Evolutionary conservation across 2,329 filamentous ascomycete species (phyloP), one percentile per base, ranked within the genome.

Genomic region (Cercospora citrullina): DNA sequence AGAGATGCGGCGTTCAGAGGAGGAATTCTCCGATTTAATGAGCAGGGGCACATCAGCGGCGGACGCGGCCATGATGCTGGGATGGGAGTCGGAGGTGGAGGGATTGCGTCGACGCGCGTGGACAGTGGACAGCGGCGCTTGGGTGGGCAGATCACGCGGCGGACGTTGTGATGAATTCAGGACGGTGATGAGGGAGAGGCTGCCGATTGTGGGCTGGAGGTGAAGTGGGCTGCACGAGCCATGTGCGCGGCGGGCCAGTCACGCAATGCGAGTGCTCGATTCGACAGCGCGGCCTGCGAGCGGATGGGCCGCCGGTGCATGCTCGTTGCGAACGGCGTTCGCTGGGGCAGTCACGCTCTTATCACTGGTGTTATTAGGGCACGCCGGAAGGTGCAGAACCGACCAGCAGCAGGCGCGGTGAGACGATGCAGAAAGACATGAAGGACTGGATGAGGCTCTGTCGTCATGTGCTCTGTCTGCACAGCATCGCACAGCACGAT

Each of bases 1-100:
- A 28, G 92, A 94, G 79, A 98, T 89, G 73, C 95, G 92, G 69
- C 94, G 91, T 82, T 99, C 95, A 62, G 93, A 94, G 60, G 90
- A 87, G 59, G 91, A 86, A 80, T 90, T 91, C 69, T 92, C 89
- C 62, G 91, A 94, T 69, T 86, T 86, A 76, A 95, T 87, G 71
- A 89, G 85, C 75, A 95, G 85, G 72, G 91, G 90, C 66, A 95
- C 86, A 79, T 95, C 92, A 64, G 89, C 87, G 83, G 91, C 88
- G 26, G 74, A 71, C 51, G 60, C 23, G 36, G 72, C 69, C 75
- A 75, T 76, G 53, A 60, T 69, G 64, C 33, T 21, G 30, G 18
- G 30, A 21, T 7, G 45, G 45, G 9, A 12, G 18, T 7, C 45
- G 45, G 45, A 21, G n/a, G 18, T 3, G 9, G 45, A 21, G 10